Evolutionary conservation across 345 rosid genomes (phyloP).

Genomic region (Reutealis trisperma): DNA sequence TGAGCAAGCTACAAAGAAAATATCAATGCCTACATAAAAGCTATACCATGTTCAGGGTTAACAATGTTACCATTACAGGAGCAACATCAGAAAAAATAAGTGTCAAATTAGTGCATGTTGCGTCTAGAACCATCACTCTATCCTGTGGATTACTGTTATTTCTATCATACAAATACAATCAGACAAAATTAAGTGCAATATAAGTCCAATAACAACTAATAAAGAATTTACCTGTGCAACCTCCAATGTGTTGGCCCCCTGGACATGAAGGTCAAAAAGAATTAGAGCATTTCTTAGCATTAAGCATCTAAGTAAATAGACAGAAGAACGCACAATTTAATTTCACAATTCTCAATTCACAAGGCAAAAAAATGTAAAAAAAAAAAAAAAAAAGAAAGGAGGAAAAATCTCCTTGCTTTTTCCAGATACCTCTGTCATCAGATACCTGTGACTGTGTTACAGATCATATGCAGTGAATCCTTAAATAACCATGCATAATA

Average conservation of each 20-base stretch:
- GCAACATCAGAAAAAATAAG: neutral
- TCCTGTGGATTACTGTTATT: neutral
- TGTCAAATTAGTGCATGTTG: neutral
- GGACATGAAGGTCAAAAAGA: conserved; percentile 30
- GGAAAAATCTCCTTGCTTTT: neutral
- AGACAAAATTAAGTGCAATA: neutral
- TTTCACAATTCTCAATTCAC: neutral
- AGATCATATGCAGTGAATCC: neutral
- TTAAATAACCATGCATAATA: neutral
- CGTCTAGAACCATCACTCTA: neutral
- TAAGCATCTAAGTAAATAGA: neutral
- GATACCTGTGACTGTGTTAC: neutral
- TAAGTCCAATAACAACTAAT: neutral
- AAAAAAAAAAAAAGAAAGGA: neutral
- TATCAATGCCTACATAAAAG: neutral
- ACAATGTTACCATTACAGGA: neutral
- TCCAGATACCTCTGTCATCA: neutral
- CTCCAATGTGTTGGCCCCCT: conserved; percentile 95
- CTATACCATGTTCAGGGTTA: neutral
- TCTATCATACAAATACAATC: neutral
- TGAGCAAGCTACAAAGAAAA: neutral
- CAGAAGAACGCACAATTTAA: neutral
- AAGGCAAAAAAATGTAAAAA: too few relatives aligned
- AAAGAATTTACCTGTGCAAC: conserved; percentile 74
- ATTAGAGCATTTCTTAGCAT: conserved; percentile 3